Conservation (phyloP, 2,329 filamentous ascomycete genomes). For the Microcyclospora pomicola region DNA sequence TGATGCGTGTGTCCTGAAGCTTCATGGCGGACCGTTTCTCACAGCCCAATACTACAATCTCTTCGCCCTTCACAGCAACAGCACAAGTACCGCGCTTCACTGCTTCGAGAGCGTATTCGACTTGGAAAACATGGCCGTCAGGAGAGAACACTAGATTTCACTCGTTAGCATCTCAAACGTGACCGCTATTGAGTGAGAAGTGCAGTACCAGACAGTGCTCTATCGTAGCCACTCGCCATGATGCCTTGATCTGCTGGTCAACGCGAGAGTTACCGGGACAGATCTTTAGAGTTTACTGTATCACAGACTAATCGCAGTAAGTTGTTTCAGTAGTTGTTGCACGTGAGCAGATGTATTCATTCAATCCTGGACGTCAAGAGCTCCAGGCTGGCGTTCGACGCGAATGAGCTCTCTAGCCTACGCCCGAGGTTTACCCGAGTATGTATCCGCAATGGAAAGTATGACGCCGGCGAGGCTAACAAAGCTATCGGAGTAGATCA, state of each 20-base stretch:
- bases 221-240: conserved; percentile 95
- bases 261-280: too few relatives aligned
- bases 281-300: too few relatives aligned
- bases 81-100: conserved; percentile 99
- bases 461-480: conserved; percentile 1
- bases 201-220: conserved; percentile 86
- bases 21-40: conserved; percentile 99
- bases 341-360: too few relatives aligned
- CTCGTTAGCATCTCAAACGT: conserved; percentile 6
- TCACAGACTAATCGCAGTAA: too few relatives aligned
- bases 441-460: not conserved
- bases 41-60: conserved; percentile 88
- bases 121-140: conserved; percentile 98
- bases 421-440: not conserved
- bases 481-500: not conserved
- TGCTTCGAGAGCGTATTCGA: conserved; percentile 97
- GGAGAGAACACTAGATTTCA: conserved; percentile 71
- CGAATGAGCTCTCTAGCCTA: too few relatives aligned
- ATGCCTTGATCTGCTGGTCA: conserved; percentile 7
- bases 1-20: conserved; percentile 97
- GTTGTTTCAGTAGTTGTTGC: too few relatives aligned
- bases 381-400: too few relatives aligned
- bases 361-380: not conserved
- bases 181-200: not conserved
- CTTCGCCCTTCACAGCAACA: conserved; percentile 87